Percentiles rank a stretch among this genome's conserved stretches.
Conservation (phyloP, 441 rosid species). For the Monsonia emarginata region DNA sequence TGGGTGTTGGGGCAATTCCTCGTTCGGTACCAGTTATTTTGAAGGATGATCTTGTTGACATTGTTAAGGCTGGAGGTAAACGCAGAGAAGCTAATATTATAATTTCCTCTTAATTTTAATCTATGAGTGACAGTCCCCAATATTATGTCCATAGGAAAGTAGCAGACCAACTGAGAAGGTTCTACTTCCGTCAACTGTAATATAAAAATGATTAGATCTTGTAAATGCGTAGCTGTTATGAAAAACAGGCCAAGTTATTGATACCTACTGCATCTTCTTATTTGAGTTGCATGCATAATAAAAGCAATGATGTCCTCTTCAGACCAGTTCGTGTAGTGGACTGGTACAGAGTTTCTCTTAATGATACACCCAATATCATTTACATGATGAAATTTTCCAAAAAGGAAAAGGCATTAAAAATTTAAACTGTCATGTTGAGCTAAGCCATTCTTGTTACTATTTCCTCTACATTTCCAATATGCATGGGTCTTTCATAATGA, state of each 20-base stretch:
- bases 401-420: too few relatives aligned
- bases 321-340: background rate
- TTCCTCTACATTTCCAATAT: background rate
- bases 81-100: conserved; percentile 13
- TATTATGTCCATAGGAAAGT: background rate
- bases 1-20: conserved; percentile 95
- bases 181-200: background rate
- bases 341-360: background rate
- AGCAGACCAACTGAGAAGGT: background rate
- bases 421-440: background rate
- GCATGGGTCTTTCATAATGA: background rate
- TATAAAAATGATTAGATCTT: background rate
- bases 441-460: background rate
- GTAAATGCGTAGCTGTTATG: background rate
- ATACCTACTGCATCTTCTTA: background rate
- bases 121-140: background rate
- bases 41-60: conserved; percentile 92
- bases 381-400: background rate
- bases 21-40: conserved; percentile 69
- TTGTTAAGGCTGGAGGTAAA: conserved; percentile 92
- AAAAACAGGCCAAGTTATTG: background rate
- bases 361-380: background rate
- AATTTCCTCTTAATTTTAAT: background rate
- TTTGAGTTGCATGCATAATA: conserved; percentile 4
- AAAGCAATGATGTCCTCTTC: background rate